These are phyloP conservation scores for Suillus subluteus DNA, from an alignment of 768 basidiomycete genomes.

Conservation along the genomic window DNA sequence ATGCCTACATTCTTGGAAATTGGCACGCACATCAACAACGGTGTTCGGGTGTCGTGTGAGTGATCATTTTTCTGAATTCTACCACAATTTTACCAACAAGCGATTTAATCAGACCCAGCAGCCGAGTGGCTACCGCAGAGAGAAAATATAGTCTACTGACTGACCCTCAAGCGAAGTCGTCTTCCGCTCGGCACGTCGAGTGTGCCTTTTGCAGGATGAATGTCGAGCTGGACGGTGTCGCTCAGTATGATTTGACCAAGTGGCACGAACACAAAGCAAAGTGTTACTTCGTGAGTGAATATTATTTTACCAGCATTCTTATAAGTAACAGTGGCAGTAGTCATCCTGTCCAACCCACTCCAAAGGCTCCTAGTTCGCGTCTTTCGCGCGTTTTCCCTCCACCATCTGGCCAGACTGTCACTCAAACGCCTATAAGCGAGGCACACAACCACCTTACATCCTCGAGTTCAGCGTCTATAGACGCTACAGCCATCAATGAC, in stretches of 20 bases:
- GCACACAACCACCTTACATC: conserved; percentile 21
- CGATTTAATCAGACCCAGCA: conserved; percentile 47
- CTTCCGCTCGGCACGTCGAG: conserved; percentile 46
- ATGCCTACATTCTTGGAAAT: conserved; percentile 47
- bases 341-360: conserved; percentile 23
- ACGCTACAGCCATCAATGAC: conserved; percentile 42
- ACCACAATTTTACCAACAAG: neutral
- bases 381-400: conserved; percentile 21
- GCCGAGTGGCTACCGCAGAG: conserved; percentile 63
- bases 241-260: conserved; percentile 60
- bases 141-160: conserved; percentile 66
- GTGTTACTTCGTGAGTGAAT: conserved; percentile 46
- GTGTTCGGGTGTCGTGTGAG: conserved; percentile 50
- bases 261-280: conserved; percentile 67
- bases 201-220: conserved; percentile 55
- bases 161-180: conserved; percentile 60
- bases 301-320: neutral
- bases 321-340: conserved; percentile 5
- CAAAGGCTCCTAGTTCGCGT: conserved; percentile 21
- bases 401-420: conserved; percentile 20
- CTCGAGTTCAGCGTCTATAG: conserved; percentile 31
- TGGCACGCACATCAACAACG: conserved; percentile 58
- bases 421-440: conserved; percentile 17
- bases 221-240: conserved; percentile 49
- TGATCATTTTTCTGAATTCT: neutral